A percentile compares a stretch with the other conserved stretches of the same genome.
Conservation (phyloP, 352 stramenopile species). For the Aphanomyces cochlioides region DNA sequence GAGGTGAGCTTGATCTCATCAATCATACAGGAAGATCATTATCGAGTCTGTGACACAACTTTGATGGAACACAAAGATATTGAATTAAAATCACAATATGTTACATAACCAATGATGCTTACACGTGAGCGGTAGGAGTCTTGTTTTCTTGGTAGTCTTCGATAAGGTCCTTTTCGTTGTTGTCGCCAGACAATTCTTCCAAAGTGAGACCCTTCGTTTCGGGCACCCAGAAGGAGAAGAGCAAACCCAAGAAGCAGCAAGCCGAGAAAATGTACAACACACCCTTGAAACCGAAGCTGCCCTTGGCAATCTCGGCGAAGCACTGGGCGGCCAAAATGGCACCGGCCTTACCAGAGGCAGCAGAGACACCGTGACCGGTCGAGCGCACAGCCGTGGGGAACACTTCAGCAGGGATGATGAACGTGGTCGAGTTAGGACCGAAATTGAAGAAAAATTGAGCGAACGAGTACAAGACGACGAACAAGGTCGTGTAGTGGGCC, state of each 20-base stretch:
- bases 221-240: constrained; percentile 51
- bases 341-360: constrained; percentile 66
- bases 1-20: background rate
- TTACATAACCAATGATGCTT: background rate
- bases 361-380: constrained; percentile 80
- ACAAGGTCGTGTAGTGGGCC: constrained; percentile 37
- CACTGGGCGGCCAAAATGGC: constrained; percentile 53
- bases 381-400: constrained; percentile 80
- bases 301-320: constrained; percentile 46
- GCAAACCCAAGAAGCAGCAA: constrained; percentile 45
- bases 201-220: constrained; percentile 51
- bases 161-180: background rate
- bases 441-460: constrained; percentile 66
- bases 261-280: constrained; percentile 49
- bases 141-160: constrained; percentile 16
- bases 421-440: constrained; percentile 75
- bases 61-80: background rate
- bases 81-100: background rate
- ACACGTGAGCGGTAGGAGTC: background rate
- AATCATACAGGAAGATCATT: background rate
- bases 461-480: constrained; percentile 52
- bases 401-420: constrained; percentile 80
- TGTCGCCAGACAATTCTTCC: constrained; percentile 37
- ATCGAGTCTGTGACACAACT: background rate
- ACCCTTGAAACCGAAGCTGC: constrained; percentile 44